phyloP scores from a whole-genome alignment of 768 basidiomycete species.

The Suillus tomentosus region DNA sequence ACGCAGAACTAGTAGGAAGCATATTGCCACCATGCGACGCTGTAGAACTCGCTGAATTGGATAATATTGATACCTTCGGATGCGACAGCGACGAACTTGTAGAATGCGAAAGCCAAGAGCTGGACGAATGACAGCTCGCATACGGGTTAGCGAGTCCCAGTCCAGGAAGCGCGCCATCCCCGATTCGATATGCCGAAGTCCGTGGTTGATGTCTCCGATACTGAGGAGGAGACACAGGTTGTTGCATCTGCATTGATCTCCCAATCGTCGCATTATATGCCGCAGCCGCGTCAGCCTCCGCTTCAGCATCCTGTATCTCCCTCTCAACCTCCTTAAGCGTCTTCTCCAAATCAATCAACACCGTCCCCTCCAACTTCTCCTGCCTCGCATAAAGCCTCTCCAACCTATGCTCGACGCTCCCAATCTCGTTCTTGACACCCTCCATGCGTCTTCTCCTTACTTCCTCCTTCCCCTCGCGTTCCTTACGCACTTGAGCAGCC shows the following conservation, averaged over 20 bases:
- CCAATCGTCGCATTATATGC: slow-evolving; percentile 31
- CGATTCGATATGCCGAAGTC: slow-evolving; percentile 25
- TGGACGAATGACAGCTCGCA: slow-evolving; percentile 9
- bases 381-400: slow-evolving; percentile 67
- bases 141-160: slow-evolving; percentile 19
- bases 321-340: slow-evolving; percentile 59
- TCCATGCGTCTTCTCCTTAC: slow-evolving; percentile 57
- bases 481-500: slow-evolving; percentile 46
- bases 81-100: slow-evolving; percentile 13
- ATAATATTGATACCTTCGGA: slow-evolving; percentile 24
- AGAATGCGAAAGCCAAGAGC: slow-evolving; percentile 10
- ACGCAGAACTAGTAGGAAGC: slow-evolving; percentile 23
- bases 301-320: slow-evolving; percentile 45
- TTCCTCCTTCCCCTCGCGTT: slow-evolving; percentile 51
- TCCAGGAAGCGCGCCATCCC: slow-evolving; percentile 19
- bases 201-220: slow-evolving; percentile 30
- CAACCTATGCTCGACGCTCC: slow-evolving; percentile 55
- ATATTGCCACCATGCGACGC: slow-evolving; percentile 1
- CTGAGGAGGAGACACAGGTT: slow-evolving; percentile 29
- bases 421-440: slow-evolving; percentile 57
- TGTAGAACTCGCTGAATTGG: slow-evolving; percentile 21
- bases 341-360: slow-evolving; percentile 68
- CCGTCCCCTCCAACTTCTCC: slow-evolving; percentile 62
- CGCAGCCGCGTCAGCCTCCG: slow-evolving; percentile 15
- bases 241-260: slow-evolving; percentile 20